Conservation (phyloP, 768 basidiomycete genomes). For the Mycena vitilis region DNA sequence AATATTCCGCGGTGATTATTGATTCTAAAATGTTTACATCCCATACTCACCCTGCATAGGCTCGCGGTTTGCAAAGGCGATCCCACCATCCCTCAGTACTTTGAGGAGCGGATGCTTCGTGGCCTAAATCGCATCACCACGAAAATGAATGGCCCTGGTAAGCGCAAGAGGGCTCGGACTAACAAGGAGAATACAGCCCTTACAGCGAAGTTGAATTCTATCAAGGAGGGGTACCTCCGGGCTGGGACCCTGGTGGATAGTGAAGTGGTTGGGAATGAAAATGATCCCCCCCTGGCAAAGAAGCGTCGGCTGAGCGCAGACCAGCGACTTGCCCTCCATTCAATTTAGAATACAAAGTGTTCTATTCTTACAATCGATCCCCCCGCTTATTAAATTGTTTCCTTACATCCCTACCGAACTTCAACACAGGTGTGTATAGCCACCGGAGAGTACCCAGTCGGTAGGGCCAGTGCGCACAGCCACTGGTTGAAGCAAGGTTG, state of each 20-base stretch:
- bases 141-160: neutral
- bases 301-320: neutral
- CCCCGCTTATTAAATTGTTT: too few relatives aligned
- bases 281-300: neutral
- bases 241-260: neutral
- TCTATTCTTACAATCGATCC: too few relatives aligned
- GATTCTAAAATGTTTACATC: neutral
- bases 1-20: too few relatives aligned
- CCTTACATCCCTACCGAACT: too few relatives aligned
- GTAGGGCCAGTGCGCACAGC: too few relatives aligned
- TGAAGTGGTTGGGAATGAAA: neutral
- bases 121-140: neutral
- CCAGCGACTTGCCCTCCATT: neutral
- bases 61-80: slow-evolving; percentile 5
- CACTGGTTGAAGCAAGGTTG: too few relatives aligned
- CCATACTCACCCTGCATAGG: neutral
- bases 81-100: neutral
- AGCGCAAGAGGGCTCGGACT: neutral
- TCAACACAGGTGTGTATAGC: too few relatives aligned
- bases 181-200: neutral
- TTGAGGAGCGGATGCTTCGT: neutral
- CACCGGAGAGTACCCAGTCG: too few relatives aligned
- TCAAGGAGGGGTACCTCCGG: neutral
- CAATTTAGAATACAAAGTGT: too few relatives aligned
- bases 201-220: neutral